phyloP scores from a whole-genome alignment of 805 yeast genomes.

The Tetrapisispora nanseiensis region DNA sequence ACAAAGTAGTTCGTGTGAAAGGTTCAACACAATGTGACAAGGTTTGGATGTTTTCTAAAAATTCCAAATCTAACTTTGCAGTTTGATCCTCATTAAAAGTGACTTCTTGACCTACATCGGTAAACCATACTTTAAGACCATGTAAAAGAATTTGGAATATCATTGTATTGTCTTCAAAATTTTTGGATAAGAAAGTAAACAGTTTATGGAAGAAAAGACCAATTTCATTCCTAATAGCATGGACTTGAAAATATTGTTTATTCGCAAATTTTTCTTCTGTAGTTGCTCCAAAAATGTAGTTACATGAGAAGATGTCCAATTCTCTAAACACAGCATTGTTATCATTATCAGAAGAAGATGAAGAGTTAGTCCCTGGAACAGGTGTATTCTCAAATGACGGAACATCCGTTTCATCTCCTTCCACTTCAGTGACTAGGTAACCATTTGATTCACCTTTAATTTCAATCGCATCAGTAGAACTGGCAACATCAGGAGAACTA shows the following conservation, averaged over 20 bases:
- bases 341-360: slow-evolving; percentile 42
- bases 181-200: slow-evolving; percentile 35
- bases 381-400: slow-evolving; percentile 18
- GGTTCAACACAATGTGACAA: slow-evolving; percentile 55
- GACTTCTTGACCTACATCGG: slow-evolving; percentile 67
- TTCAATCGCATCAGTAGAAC: slow-evolving; percentile 19
- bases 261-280: slow-evolving; percentile 34
- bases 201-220: slow-evolving; percentile 56
- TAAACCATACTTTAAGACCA: slow-evolving; percentile 62
- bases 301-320: slow-evolving; percentile 48
- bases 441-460: slow-evolving; percentile 8
- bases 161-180: slow-evolving; percentile 54
- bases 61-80: slow-evolving; percentile 42
- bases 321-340: slow-evolving; percentile 41
- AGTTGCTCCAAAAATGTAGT: slow-evolving; percentile 51
- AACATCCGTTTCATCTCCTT: not conserved
- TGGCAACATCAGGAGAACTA: not conserved
- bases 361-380: slow-evolving; percentile 21
- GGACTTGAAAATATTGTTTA: slow-evolving; percentile 42
- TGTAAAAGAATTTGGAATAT: slow-evolving; percentile 50
- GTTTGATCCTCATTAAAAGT: slow-evolving; percentile 46
- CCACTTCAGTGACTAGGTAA: not conserved
- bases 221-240: slow-evolving; percentile 45
- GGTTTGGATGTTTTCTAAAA: slow-evolving; percentile 48
- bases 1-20: slow-evolving; percentile 64